Evolutionary conservation across 2,329 filamentous ascomycete genomes (phyloP).

Genomic region (Chaetomium globosum): DNA sequence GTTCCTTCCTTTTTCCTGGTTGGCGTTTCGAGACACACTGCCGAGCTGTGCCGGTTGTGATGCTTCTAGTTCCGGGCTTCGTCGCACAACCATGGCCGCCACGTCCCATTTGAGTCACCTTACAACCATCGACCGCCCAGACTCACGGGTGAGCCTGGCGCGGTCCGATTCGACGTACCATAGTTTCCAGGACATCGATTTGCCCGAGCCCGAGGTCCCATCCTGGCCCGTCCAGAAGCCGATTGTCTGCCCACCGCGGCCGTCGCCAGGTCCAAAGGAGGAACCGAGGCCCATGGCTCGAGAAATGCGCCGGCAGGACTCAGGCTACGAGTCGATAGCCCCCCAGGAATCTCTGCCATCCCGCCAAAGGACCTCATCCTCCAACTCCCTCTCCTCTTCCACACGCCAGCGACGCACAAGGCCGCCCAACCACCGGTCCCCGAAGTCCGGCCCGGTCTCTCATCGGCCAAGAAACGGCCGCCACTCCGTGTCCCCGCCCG

Average conservation of each 20-base stretch:
- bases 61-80: slow-evolving; percentile 24
- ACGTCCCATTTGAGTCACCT: slow-evolving; percentile 29
- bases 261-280: slow-evolving; percentile 29
- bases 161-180: slow-evolving; percentile 57
- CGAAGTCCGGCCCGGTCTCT: slow-evolving; percentile 44
- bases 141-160: slow-evolving; percentile 48
- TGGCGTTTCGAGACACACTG: slow-evolving; percentile 16
- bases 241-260: slow-evolving; percentile 27
- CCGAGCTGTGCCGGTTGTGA: slow-evolving; percentile 26
- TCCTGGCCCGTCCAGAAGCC: slow-evolving; percentile 36
- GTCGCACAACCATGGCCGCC: slow-evolving; percentile 24
- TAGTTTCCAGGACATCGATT: slow-evolving; percentile 56
- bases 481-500: slow-evolving; percentile 37
- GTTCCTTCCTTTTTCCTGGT: slow-evolving; percentile 20
- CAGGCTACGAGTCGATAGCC: slow-evolving; percentile 59
- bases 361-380: slow-evolving; percentile 37
- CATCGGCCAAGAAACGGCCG: slow-evolving; percentile 37
- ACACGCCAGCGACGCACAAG: slow-evolving; percentile 44
- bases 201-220: slow-evolving; percentile 46
- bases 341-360: slow-evolving; percentile 45
- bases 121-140: slow-evolving; percentile 35
- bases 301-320: slow-evolving; percentile 59
- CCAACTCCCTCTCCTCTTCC: slow-evolving; percentile 40
- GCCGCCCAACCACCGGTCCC: slow-evolving; percentile 48
- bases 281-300: slow-evolving; percentile 42